A percentile compares a stretch with the other conserved stretches of the same genome.
Conservation (phyloP, 495 filamentous ascomycete genomes). For the Aspergillus sclerotiicarbonarius region DNA sequence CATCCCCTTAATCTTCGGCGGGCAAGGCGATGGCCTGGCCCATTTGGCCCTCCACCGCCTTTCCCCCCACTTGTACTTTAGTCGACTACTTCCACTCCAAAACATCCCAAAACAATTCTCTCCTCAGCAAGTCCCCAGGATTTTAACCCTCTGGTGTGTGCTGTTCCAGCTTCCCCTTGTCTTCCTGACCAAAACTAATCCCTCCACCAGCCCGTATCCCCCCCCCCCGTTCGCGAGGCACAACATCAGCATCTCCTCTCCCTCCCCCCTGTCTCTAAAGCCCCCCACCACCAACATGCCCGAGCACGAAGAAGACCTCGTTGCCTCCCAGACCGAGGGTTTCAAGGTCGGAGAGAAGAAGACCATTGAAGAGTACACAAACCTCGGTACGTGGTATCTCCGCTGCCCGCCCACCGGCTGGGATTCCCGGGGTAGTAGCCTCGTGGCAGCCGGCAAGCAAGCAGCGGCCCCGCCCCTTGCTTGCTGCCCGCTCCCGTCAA, state of each 20-base stretch:
- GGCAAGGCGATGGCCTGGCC: not conserved
- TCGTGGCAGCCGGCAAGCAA: not conserved
- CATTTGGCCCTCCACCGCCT: slow-evolving; percentile 4
- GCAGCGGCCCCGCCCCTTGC: not conserved
- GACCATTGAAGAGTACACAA: slow-evolving; percentile 84
- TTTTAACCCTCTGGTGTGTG: not conserved
- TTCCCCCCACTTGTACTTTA: slow-evolving; percentile 7
- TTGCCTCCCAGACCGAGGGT: slow-evolving; percentile 82
- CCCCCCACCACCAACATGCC: slow-evolving; percentile 58
- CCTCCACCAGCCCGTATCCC: not conserved
- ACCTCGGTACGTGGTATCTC: slow-evolving; percentile 70
- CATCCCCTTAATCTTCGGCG: not conserved
- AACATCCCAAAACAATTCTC: slow-evolving; percentile 7
- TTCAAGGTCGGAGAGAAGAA: slow-evolving; percentile 99
- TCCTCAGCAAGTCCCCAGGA: not conserved
- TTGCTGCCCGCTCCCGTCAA: not conserved
- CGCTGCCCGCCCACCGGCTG: not conserved
- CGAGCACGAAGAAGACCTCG: slow-evolving; percentile 77
- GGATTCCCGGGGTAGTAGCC: not conserved
- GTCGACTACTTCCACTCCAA: slow-evolving; percentile 7
- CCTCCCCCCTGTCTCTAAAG: slow-evolving; percentile 10
- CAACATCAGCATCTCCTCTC: not conserved
- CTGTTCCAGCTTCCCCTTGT: not conserved
- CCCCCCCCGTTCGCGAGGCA: not conserved
- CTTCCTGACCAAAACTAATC: not conserved